Percentiles rank a stretch among this genome's conserved stretches.
phyloP scores from a whole-genome alignment of 257 asterid species.

The Plantago ovata region DNA sequence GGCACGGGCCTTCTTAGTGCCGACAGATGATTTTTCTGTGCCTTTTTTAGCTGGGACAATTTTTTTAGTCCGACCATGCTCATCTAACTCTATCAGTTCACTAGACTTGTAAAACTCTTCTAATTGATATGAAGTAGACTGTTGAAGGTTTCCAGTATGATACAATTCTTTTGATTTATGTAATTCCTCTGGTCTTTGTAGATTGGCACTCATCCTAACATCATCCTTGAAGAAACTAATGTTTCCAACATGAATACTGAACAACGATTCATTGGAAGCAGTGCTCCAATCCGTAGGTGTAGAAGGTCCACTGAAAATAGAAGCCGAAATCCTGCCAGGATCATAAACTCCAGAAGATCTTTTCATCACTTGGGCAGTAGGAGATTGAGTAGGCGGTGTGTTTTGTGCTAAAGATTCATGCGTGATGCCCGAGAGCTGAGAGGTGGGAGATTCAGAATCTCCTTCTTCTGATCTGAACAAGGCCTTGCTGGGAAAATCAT shows the following conservation, averaged over 20 bases:
- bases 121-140: slow-evolving; percentile 15
- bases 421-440: slow-evolving; percentile 32
- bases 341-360: slow-evolving; percentile 28
- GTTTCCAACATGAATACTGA: slow-evolving; percentile 37
- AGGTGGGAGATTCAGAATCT: slow-evolving; percentile 24
- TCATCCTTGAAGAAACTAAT: slow-evolving; percentile 26
- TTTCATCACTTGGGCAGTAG: slow-evolving; percentile 53
- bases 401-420: slow-evolving; percentile 26
- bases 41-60: slow-evolving; percentile 18
- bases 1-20: slow-evolving; percentile 20
- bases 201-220: slow-evolving; percentile 18
- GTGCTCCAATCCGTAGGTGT: slow-evolving; percentile 38
- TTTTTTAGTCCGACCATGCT: slow-evolving; percentile 12
- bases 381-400: slow-evolving; percentile 35
- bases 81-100: slow-evolving; percentile 18
- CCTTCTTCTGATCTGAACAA: slow-evolving; percentile 26
- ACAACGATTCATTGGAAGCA: slow-evolving; percentile 41
- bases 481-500: slow-evolving; percentile 22
- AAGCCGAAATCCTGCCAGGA: slow-evolving; percentile 38
- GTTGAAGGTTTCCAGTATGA: slow-evolving; percentile 6
- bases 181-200: slow-evolving; percentile 27
- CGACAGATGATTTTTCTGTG: slow-evolving; percentile 14
- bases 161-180: slow-evolving; percentile 17
- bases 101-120: slow-evolving; percentile 15
- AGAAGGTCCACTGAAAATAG: slow-evolving; percentile 24